A percentile compares a stretch with the other conserved stretches of the same genome.
These are phyloP conservation scores for Epichloe gansuensis DNA, from an alignment of 2,329 filamentous ascomycete genomes.

Conservation along the genomic window DNA sequence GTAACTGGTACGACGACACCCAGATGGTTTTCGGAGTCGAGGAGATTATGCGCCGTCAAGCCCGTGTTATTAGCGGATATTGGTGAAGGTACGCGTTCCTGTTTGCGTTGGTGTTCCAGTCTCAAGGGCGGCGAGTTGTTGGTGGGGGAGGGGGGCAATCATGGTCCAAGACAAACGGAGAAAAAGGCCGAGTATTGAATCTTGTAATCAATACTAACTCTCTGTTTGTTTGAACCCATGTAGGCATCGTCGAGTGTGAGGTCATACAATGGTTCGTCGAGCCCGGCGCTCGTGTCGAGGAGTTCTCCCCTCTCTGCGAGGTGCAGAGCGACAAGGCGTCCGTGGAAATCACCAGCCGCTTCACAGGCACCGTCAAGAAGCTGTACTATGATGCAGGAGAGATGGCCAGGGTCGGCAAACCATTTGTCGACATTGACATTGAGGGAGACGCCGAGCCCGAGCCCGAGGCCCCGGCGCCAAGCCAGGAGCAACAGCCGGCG, in stretches of 20 bases:
- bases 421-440: constrained; percentile 90
- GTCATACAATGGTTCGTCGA: constrained; percentile 99
- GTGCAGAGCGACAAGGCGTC: constrained; percentile 96
- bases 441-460: constrained; percentile 52
- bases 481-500: constrained; percentile 10
- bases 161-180: not conserved
- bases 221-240: not conserved
- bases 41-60: constrained; percentile 47
- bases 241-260: constrained; percentile 95
- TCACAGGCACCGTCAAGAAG: constrained; percentile 91
- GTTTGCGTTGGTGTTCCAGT: no score
- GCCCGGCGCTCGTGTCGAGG: constrained; percentile 86
- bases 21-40: constrained; percentile 39
- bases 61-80: constrained; percentile 76
- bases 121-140: not conserved
- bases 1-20: constrained; percentile 17
- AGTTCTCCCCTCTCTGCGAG: constrained; percentile 95
- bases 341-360: constrained; percentile 86
- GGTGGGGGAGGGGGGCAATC: not conserved
- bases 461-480: constrained; percentile 15
- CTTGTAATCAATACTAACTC: not conserved
- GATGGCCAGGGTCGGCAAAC: constrained; percentile 90
- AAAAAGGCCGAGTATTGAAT: not conserved
- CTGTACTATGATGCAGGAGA: constrained; percentile 91
- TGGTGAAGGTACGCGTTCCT: constrained; percentile 51